Conservation (phyloP, 2,329 filamentous ascomycete species). For the Colletotrichum sp. region DNA sequence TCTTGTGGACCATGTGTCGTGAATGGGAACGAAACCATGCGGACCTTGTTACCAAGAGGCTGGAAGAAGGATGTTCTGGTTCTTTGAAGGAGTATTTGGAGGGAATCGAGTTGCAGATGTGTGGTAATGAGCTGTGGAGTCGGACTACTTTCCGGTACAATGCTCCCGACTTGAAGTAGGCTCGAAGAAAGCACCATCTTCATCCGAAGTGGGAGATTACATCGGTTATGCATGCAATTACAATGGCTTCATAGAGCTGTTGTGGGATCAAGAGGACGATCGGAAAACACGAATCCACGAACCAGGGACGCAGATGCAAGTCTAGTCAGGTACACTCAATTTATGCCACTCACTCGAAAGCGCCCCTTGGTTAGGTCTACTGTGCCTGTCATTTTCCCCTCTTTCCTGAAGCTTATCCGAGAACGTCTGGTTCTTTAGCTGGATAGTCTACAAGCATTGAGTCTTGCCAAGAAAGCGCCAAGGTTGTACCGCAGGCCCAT, state of each 20-base stretch:
- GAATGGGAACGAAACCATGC: constrained; percentile 14
- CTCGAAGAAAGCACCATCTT: not conserved
- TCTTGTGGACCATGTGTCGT: constrained; percentile 16
- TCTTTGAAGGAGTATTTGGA: not conserved
- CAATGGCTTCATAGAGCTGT: not conserved
- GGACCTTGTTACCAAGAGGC: not conserved
- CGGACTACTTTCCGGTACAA: constrained; percentile 15
- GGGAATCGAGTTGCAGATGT: constrained; percentile 15
- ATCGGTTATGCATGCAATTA: not conserved
- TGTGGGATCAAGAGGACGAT: not conserved
- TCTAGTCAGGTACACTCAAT: not conserved
- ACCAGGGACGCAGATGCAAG: not conserved
- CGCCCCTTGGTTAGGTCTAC: rapidly evolving
- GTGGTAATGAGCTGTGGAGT: constrained; percentile 17
- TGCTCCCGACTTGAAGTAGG: not conserved
- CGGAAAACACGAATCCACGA: not conserved
- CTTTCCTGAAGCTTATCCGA: not conserved
- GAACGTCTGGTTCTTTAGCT: rapidly evolving
- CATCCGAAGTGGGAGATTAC: not conserved
- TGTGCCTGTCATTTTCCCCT: not conserved
- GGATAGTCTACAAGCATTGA: not conserved
- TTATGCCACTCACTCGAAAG: not conserved
- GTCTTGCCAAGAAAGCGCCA: not conserved
- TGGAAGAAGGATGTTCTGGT: not conserved
- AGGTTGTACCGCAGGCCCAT: not conserved